Conservation (phyloP, 2,329 filamentous ascomycete genomes). For the Penicillium expansum region DNA sequence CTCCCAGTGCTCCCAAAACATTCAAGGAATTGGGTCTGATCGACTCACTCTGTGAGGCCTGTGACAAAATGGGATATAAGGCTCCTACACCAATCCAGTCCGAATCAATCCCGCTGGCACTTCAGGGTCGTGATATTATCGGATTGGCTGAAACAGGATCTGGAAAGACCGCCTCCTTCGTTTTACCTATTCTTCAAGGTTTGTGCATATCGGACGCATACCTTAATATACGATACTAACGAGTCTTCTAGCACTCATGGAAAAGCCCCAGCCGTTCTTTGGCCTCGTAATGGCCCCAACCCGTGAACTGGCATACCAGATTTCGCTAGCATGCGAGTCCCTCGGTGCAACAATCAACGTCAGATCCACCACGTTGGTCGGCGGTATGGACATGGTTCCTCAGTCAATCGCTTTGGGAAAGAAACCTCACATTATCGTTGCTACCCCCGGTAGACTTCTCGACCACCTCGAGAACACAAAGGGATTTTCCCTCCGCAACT, state of each 20-base stretch:
- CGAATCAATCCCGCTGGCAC: constrained; percentile 76
- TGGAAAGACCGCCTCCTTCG: constrained; percentile 95
- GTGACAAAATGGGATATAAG: constrained; percentile 76
- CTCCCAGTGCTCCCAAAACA: constrained; percentile 36
- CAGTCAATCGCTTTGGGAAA: constrained; percentile 91
- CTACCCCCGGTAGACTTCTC: constrained; percentile 81
- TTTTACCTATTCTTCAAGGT: constrained; percentile 71
- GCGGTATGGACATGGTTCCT: constrained; percentile 92
- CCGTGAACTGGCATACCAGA: constrained; percentile 88
- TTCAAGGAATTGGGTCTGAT: constrained; percentile 68
- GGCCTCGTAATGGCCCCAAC: constrained; percentile 91
- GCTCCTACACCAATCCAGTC: constrained; percentile 84
- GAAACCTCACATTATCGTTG: constrained; percentile 90
- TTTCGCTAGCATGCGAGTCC: constrained; percentile 81
- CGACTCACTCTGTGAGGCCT: constrained; percentile 85
- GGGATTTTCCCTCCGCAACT: constrained; percentile 76
- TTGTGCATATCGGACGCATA: not conserved
- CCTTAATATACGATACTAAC: not conserved
- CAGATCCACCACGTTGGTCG: constrained; percentile 79
- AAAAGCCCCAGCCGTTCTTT: constrained; percentile 80
- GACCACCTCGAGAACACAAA: constrained; percentile 97
- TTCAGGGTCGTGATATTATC: constrained; percentile 81
- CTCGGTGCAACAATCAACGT: constrained; percentile 86
- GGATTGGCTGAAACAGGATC: constrained; percentile 92
- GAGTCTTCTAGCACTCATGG: constrained; percentile 62